Percentiles rank a stretch among this genome's conserved stretches.
Conservation (phyloP, 2,329 filamentous ascomycete genomes). For the Seiridium unicorne region DNA sequence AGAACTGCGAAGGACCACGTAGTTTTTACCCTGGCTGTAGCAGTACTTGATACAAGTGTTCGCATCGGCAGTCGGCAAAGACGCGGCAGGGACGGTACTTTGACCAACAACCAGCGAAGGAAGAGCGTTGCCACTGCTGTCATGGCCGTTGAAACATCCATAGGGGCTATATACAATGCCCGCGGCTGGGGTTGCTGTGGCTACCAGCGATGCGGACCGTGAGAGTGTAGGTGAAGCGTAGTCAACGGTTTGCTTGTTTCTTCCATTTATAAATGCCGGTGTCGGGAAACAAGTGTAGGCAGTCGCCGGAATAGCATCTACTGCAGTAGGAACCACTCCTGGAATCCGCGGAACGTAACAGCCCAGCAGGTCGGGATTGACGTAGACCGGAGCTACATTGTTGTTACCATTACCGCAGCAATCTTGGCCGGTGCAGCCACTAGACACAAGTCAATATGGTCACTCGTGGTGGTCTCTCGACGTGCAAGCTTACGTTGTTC, state of each 20-base stretch:
- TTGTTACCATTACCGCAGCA: conserved; percentile 25
- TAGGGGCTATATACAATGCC: conserved; percentile 10
- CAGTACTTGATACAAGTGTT: background rate
- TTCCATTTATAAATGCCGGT: conserved; percentile 10
- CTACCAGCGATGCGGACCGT: conserved; percentile 14
- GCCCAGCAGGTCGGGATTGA: conserved; percentile 46
- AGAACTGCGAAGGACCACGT: background rate
- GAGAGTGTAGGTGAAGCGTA: conserved; percentile 8
- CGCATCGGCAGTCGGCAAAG: background rate
- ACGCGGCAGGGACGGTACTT: background rate
- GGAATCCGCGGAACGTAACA: conserved; percentile 38
- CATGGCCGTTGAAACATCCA: conserved; percentile 12
- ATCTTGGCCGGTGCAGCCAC: conserved; percentile 14
- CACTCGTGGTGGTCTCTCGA: background rate
- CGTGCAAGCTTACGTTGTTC: background rate
- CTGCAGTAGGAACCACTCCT: conserved; percentile 12
- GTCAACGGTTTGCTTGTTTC: conserved; percentile 3
- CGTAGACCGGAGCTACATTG: conserved; percentile 41
- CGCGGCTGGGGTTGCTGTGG: conserved; percentile 12
- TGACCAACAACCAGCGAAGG: background rate
- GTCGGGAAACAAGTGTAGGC: conserved; percentile 20
- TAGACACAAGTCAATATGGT: conserved; percentile 12
- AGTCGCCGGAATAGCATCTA: background rate
- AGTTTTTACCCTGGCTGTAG: background rate
- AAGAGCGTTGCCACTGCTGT: no score